Evolutionary conservation across 495 filamentous ascomycete species (phyloP), one percentile per base, ranked within the genome.

Genomic region (Xylaria nigripes): DNA sequence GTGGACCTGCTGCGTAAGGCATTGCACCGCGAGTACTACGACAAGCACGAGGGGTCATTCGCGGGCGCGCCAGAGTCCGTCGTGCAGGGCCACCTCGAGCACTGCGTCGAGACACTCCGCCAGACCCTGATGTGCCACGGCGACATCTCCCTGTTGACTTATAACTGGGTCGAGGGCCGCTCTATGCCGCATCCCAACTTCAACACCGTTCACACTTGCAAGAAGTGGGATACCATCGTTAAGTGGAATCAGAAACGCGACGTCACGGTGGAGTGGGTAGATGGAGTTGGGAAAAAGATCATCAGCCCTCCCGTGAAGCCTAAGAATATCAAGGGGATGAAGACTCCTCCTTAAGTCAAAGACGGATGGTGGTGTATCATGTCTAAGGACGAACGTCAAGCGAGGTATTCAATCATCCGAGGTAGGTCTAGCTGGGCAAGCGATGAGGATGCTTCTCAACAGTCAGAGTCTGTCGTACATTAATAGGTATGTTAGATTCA

Each of bases 101-200:
- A 70, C 34, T 72, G 67, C 53, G 59, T 65, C 3, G 59, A 69
- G 38, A 51, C 58, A 0, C 59, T 72, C 6, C 25, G 67, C 13
- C 64, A 70, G 50, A 58, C 60, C 43, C 45, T 68, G 12, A 62
- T 67, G 59, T 72, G 69, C 55, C 58, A 65, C 50, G 69, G 64
- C 1, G 64, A 66, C 47, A 61, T 62, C n/a, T 61, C 60, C 13
- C 49, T 65, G 9, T 57, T 58, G 36, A 63, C 68, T 0, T 62
- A 63, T 19, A 51, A 50, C 8, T 67, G 63, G 68, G 34, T 51
- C 21, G 66, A 70, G 21, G 51, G 18, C 6, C 15, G 38, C 3
- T 21, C 19, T 6, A 42, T 42, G 19, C 38, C 38, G 15, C 15
- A 16, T 6, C 15, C 38, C 38, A 42, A 42, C 38, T 29, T 29